A percentile compares a stretch with the other conserved stretches of the same genome.
Evolutionary conservation across 1,139 yeast genomes (phyloP).

Genomic region (Saccharomyces hybrid): DNA sequence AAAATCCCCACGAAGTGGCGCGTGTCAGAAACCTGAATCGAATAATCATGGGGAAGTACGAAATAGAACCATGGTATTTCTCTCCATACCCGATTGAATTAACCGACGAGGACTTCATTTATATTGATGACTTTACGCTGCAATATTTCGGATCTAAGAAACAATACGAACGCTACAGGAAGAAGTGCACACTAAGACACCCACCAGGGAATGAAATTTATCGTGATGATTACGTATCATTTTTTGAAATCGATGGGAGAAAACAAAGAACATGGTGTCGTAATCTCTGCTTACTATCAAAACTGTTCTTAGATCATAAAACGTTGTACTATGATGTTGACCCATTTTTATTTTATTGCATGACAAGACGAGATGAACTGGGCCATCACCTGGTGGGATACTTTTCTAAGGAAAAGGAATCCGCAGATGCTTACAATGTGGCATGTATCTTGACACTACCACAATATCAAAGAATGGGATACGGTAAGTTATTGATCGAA

Average conservation of each 20-base stretch:
- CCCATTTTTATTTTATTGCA: constrained; percentile 89
- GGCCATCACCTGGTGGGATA: constrained; percentile 96
- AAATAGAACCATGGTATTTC: constrained; percentile 98
- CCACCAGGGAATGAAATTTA: constrained; percentile 98
- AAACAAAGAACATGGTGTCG: constrained; percentile 96
- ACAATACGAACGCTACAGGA: constrained; percentile 86
- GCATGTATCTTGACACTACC: constrained; percentile 96
- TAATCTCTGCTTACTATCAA: constrained; percentile 79
- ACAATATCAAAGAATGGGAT: constrained; percentile 92
- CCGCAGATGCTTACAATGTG: constrained; percentile 91
- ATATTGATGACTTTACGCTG: constrained; percentile 85
- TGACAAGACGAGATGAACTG: constrained; percentile 80
- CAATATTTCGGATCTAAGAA: constrained; percentile 82
- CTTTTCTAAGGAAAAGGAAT: constrained; percentile 92
- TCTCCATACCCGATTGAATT: constrained; percentile 94
- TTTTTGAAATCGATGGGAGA: constrained; percentile 95
- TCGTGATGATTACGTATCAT: constrained; percentile 75
- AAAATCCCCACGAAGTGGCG: constrained; percentile 79
- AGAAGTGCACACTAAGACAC: constrained; percentile 78
- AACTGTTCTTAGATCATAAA: constrained; percentile 87
- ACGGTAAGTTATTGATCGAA: constrained; percentile 83
- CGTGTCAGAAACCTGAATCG: constrained; percentile 76
- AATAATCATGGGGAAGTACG: constrained; percentile 80
- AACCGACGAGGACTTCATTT: constrained; percentile 83
- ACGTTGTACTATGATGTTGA: constrained; percentile 95